Conservation (phyloP, 306 rosid species). For the Biancaea sappan region DNA sequence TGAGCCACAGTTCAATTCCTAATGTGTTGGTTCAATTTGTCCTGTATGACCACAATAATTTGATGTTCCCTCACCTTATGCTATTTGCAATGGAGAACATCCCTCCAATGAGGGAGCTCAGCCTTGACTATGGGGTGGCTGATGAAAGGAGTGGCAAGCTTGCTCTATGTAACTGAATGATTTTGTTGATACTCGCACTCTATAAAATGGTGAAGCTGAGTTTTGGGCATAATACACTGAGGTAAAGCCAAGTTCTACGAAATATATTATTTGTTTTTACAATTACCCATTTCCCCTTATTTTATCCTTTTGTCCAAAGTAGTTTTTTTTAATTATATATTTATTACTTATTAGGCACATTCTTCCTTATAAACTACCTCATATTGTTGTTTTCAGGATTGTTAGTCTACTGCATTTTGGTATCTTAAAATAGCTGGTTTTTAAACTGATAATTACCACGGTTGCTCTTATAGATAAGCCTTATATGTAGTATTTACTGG, state of each 20-base stretch:
- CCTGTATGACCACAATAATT: constrained; percentile 81
- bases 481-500: constrained; percentile 13
- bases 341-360: background rate
- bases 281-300: background rate
- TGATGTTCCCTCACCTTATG: constrained; percentile 95
- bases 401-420: background rate
- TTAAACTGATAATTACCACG: constrained; percentile 13
- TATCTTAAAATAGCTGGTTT: background rate
- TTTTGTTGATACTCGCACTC: constrained; percentile 40
- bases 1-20: constrained; percentile 81
- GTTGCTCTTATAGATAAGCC: constrained; percentile 3
- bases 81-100: constrained; percentile 93
- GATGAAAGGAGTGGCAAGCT: constrained; percentile 73
- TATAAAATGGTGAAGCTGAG: constrained; percentile 43
- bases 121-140: constrained; percentile 95
- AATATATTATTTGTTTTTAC: background rate
- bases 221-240: constrained; percentile 39
- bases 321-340: constrained; percentile 12
- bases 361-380: constrained; percentile 12
- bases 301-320: constrained; percentile 3
- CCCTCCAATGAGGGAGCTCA: constrained; percentile 97
- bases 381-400: constrained; percentile 1
- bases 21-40: constrained; percentile 89
- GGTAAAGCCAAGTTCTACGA: constrained; percentile 45
- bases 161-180: constrained; percentile 69